A percentile compares a stretch with the other conserved stretches of the same genome.
These are phyloP conservation scores for Starmera dryadoides DNA, from an alignment of 805 yeast genomes.

Conservation along the genomic window DNA sequence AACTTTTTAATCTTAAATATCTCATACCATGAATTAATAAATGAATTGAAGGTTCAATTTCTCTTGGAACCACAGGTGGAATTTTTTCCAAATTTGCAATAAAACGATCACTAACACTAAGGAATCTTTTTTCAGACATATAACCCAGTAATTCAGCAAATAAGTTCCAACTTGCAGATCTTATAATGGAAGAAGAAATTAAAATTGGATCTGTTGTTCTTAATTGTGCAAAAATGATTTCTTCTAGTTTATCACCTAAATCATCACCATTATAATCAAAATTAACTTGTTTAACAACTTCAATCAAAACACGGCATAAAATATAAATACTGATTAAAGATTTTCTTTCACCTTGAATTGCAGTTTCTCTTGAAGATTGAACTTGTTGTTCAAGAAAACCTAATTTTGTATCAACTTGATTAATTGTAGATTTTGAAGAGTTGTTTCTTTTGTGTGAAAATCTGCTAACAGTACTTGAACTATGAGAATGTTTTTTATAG, in stretches of 20 bases:
- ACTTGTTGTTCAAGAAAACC: constrained; percentile 31
- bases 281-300: constrained; percentile 84
- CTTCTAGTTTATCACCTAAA: constrained; percentile 78
- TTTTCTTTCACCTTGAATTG: constrained; percentile 80
- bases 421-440: constrained; percentile 35
- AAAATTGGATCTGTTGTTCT: constrained; percentile 77
- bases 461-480: constrained; percentile 24
- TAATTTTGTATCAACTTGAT: constrained; percentile 52
- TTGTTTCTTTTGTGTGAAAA: constrained; percentile 41
- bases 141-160: constrained; percentile 85
- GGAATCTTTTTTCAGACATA: constrained; percentile 79
- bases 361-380: constrained; percentile 48
- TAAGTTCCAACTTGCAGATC: constrained; percentile 90
- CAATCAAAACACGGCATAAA: constrained; percentile 84
- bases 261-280: constrained; percentile 69
- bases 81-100: constrained; percentile 86
- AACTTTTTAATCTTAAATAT: constrained; percentile 66
- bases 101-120: constrained; percentile 88
- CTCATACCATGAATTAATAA: constrained; percentile 89
- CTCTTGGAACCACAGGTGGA: constrained; percentile 44
- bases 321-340: constrained; percentile 83
- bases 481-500: constrained; percentile 21
- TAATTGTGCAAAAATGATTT: constrained; percentile 85
- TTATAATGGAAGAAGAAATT: constrained; percentile 59
- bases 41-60: constrained; percentile 57